These are phyloP conservation scores for Melastoma malabathricum DNA, from an alignment of 345 rosid species.

Conservation along the genomic window DNA sequence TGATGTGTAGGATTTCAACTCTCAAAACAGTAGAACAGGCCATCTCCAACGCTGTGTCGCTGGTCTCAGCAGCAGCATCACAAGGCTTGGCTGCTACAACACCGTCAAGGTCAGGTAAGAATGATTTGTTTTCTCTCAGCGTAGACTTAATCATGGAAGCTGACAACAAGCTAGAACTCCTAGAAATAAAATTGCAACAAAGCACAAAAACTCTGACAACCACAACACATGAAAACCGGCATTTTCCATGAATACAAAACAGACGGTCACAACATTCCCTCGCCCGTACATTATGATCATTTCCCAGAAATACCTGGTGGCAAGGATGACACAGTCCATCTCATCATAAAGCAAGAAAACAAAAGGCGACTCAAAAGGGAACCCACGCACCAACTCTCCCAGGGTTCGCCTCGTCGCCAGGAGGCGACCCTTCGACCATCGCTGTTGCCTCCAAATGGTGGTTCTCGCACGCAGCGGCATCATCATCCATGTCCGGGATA, in stretches of 20 bases:
- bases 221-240: too few species aligned
- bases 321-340: too few species aligned
- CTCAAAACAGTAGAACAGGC: conserved; percentile 27
- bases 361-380: neutral
- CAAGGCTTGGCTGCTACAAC: conserved; percentile 16
- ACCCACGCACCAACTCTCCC: conserved; percentile 18
- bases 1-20: conserved; percentile 49
- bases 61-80: conserved; percentile 13
- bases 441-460: conserved; percentile 46
- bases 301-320: too few species aligned
- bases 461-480: conserved; percentile 36
- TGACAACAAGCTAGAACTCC: too few species aligned
- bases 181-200: too few species aligned
- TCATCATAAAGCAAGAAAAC: neutral
- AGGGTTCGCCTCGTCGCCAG: conserved; percentile 17
- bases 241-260: too few species aligned
- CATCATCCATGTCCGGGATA: conserved; percentile 32
- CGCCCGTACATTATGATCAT: too few species aligned
- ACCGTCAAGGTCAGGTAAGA: conserved; percentile 16
- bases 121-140: neutral
- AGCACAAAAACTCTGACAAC: too few species aligned
- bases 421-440: conserved; percentile 39
- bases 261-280: too few species aligned
- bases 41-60: conserved; percentile 23
- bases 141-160: too few species aligned